Percentiles rank a stretch among this genome's conserved stretches.
Conservation (phyloP, 345 rosid genomes). For the Eucalyptus albens region DNA sequence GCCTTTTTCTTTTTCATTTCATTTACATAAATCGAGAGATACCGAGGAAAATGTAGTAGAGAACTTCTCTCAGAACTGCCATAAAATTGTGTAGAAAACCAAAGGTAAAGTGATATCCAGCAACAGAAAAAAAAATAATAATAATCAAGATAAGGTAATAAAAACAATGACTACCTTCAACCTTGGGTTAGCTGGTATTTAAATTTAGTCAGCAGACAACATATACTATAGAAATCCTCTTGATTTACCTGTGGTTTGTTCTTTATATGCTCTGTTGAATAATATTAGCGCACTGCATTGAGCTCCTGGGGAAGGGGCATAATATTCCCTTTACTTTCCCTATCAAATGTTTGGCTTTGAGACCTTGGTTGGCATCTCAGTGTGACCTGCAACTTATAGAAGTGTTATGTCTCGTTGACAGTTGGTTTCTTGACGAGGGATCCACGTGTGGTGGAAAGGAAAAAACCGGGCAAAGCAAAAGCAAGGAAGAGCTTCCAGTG, state of each 20-base stretch:
- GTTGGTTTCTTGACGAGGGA: conserved; percentile 95
- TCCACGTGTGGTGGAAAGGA: conserved; percentile 91
- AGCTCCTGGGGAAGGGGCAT: not conserved
- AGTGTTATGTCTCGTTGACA: conserved; percentile 7
- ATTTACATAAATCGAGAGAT: not conserved
- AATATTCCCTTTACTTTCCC: not conserved
- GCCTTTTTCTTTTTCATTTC: not conserved
- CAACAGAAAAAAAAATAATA: not conserved
- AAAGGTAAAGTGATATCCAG: not conserved
- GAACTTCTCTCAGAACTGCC: not conserved
- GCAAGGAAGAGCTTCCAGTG: conserved; percentile 99
- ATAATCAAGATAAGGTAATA: not conserved
- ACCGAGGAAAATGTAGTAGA: not conserved
- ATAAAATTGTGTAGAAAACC: not conserved
- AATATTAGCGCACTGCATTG: not conserved
- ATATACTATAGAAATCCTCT: not conserved
- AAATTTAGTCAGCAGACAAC: not conserved
- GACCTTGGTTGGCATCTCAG: not conserved
- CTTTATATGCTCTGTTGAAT: not conserved
- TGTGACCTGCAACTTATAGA: not conserved
- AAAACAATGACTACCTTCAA: not conserved
- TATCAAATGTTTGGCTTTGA: not conserved
- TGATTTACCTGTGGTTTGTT: not conserved
- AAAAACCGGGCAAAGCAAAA: conserved; percentile 94
- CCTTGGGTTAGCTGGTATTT: not conserved